Conservation (phyloP, 306 rosid genomes). For the Quercus agrifolia region DNA sequence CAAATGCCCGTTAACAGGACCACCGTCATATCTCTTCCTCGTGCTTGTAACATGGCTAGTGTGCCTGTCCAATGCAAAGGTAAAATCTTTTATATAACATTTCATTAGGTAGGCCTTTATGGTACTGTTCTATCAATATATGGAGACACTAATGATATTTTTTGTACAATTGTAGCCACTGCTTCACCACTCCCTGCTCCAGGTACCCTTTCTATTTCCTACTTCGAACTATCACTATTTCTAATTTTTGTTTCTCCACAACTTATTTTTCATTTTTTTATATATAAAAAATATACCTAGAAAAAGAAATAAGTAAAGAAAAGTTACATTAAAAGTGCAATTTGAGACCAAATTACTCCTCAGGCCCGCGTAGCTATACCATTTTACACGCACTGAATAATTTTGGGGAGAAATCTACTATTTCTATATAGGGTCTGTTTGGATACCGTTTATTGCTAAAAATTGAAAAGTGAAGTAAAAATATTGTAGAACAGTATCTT, state of each 20-base stretch:
- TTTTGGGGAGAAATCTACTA: too few species aligned
- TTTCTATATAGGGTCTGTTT: not conserved
- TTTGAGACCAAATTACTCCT: too few species aligned
- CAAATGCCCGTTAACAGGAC: constrained; percentile 59
- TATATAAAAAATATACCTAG: too few species aligned
- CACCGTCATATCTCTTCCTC: constrained; percentile 75
- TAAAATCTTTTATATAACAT: not conserved
- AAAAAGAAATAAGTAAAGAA: too few species aligned
- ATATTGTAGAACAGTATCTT: too few species aligned
- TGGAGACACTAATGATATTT: not conserved
- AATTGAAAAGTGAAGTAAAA: too few species aligned
- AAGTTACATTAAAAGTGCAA: too few species aligned
- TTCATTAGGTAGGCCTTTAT: not conserved
- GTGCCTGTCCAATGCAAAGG: constrained; percentile 75
- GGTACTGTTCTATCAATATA: not conserved
- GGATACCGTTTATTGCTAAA: too few species aligned
- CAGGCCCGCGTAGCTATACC: too few species aligned
- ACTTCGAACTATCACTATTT: not conserved
- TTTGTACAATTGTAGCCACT: constrained; percentile 44
- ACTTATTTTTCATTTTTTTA: too few species aligned
- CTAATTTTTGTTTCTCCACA: too few species aligned
- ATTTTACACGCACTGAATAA: too few species aligned
- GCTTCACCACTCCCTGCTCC: constrained; percentile 69
- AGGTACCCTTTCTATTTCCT: constrained; percentile 37
- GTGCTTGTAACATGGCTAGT: constrained; percentile 74